These are phyloP conservation scores for Fusarium concolor DNA, from an alignment of 2,329 filamentous ascomycete species.

Conservation along the genomic window DNA sequence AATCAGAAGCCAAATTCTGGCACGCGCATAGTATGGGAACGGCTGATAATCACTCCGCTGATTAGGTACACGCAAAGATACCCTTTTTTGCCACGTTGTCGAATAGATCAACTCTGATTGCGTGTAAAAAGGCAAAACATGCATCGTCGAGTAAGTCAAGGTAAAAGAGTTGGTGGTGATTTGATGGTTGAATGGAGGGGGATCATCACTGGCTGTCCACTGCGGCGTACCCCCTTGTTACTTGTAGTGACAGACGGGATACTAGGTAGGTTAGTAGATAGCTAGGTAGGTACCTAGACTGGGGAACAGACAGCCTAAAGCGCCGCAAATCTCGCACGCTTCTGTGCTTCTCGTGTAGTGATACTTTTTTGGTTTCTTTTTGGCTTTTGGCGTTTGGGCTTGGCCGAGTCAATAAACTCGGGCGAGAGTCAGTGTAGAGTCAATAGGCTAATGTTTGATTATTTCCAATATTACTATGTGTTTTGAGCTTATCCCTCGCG, in stretches of 20 bases:
- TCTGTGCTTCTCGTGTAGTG: neutral
- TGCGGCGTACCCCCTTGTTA: conserved; percentile 13
- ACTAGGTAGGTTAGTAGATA: neutral
- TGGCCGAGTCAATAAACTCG: conserved; percentile 10
- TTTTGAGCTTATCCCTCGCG: no score
- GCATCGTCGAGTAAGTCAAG: neutral
- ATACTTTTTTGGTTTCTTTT: neutral
- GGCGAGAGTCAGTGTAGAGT: neutral
- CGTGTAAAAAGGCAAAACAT: neutral
- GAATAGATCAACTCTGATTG: neutral
- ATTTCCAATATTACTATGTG: no score
- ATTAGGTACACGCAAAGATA: conserved; percentile 1
- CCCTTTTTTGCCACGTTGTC: conserved; percentile 15
- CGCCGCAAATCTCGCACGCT: conserved; percentile 19
- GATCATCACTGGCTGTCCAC: conserved; percentile 21
- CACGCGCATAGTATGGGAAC: neutral
- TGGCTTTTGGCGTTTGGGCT: neutral
- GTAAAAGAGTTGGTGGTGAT: conserved; percentile 13
- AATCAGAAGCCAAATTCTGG: neutral
- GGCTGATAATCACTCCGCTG: neutral
- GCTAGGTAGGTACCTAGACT: no score
- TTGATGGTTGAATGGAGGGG: conserved; percentile 20
- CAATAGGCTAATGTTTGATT: neutral
- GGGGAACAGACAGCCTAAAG: neutral
- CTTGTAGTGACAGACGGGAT: neutral